Evolutionary conservation across 352 stramenopile genomes (phyloP).

Genomic region (Pythium plurisporium): DNA sequence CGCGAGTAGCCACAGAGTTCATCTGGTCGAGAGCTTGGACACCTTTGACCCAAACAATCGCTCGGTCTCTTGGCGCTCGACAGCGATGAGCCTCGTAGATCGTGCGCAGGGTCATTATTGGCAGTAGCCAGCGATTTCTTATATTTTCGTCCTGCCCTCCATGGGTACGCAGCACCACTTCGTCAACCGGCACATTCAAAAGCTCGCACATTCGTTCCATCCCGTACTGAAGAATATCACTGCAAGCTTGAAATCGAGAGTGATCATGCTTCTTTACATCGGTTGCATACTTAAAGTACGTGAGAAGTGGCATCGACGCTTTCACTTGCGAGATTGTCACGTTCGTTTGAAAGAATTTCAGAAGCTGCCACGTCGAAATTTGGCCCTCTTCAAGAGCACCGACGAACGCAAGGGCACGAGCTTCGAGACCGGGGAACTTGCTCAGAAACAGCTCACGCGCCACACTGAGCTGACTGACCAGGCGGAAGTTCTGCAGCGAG

Average conservation of each 20-base stretch:
- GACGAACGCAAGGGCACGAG: constrained; percentile 54
- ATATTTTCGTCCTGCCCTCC: not conserved
- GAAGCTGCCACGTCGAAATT: constrained; percentile 59
- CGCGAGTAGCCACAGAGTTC: constrained; percentile 27
- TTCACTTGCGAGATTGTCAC: constrained; percentile 62
- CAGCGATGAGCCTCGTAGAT: not conserved
- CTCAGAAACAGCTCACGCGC: constrained; percentile 57
- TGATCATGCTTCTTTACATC: constrained; percentile 51
- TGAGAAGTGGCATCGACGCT: constrained; percentile 45
- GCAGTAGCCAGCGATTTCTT: not conserved
- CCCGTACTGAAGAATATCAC: constrained; percentile 57
- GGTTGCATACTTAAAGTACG: constrained; percentile 39
- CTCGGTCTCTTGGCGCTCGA: constrained; percentile 21
- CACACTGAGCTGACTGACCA: constrained; percentile 37
- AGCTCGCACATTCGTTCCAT: constrained; percentile 61
- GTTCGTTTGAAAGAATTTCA: constrained; percentile 53
- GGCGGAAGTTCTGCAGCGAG: constrained; percentile 32
- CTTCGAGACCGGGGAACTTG: constrained; percentile 60
- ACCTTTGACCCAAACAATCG: constrained; percentile 25
- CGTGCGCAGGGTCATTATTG: constrained; percentile 15
- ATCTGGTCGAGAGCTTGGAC: constrained; percentile 30
- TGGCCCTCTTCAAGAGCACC: constrained; percentile 33
- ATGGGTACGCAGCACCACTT: constrained; percentile 4
- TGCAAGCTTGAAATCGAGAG: constrained; percentile 31
- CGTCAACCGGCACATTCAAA: constrained; percentile 30